Evolutionary conservation across 2,329 filamentous ascomycete species (phyloP).

Genomic region (Beauveria rudraprayagi): DNA sequence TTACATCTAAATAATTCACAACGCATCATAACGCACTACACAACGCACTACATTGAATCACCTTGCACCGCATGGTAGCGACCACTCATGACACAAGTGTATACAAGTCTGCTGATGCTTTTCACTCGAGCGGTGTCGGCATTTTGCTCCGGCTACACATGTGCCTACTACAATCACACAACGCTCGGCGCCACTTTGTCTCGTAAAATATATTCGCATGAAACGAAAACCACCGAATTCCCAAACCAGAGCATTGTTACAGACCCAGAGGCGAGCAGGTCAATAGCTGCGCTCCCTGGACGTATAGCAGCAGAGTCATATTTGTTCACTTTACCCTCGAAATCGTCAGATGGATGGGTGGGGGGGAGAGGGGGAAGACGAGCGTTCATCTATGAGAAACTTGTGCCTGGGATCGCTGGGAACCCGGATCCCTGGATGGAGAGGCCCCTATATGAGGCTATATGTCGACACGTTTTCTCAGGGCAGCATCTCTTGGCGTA

Average conservation of each 20-base stretch:
- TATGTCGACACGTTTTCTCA: neutral
- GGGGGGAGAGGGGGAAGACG: neutral
- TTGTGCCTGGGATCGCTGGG: neutral
- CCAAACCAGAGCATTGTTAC: neutral
- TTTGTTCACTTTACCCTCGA: too few species aligned
- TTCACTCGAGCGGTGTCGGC: neutral
- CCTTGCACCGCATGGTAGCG: neutral
- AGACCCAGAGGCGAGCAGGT: neutral
- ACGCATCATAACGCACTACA: neutral
- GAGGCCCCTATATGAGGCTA: neutral
- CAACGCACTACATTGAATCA: too few species aligned
- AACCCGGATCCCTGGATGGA: neutral
- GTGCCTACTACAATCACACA: neutral
- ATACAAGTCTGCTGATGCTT: neutral
- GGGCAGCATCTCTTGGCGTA: neutral
- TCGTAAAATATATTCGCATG: neutral
- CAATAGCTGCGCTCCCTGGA: too few species aligned
- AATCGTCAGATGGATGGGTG: neutral
- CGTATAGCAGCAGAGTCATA: too few species aligned
- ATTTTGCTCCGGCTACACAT: neutral
- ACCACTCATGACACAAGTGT: neutral
- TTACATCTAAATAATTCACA: neutral
- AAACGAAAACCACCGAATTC: neutral
- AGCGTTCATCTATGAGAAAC: neutral
- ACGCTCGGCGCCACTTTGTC: too few species aligned